These are phyloP conservation scores for Cicer chorassanicum DNA, from an alignment of 306 rosid species.

Conservation along the genomic window DNA sequence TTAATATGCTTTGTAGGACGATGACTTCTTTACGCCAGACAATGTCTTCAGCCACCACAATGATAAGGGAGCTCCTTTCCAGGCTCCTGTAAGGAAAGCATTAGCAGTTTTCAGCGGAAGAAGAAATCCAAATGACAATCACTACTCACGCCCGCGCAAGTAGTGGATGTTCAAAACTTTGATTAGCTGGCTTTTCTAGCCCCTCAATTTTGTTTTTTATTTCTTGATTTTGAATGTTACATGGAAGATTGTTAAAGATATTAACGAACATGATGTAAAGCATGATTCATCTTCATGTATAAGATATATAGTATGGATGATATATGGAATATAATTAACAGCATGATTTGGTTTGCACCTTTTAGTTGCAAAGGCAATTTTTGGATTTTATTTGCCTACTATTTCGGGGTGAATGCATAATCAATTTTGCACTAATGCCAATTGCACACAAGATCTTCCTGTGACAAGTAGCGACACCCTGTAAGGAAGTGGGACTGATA, in stretches of 20 bases:
- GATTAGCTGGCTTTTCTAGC: background rate
- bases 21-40: slow-evolving; percentile 60
- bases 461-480: too few species aligned
- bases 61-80: slow-evolving; percentile 73
- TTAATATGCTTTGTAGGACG: slow-evolving; percentile 58
- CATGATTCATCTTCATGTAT: background rate
- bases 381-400: slow-evolving; percentile 17
- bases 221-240: slow-evolving; percentile 24
- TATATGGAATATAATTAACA: slow-evolving; percentile 9
- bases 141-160: slow-evolving; percentile 71
- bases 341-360: slow-evolving; percentile 10
- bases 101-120: slow-evolving; percentile 72
- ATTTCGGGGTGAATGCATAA: background rate
- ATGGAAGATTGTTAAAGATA: slow-evolving; percentile 13
- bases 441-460: background rate
- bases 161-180: slow-evolving; percentile 42
- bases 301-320: slow-evolving; percentile 2
- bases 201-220: slow-evolving; percentile 36
- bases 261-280: slow-evolving; percentile 12
- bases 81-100: slow-evolving; percentile 88
- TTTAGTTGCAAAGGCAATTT: background rate
- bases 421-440: slow-evolving; percentile 3
- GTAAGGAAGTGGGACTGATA: too few species aligned
- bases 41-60: slow-evolving; percentile 71
- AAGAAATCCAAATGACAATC: slow-evolving; percentile 96